Conservation (phyloP, 2,329 filamentous ascomycete genomes). For the Monosporascus ibericus region DNA sequence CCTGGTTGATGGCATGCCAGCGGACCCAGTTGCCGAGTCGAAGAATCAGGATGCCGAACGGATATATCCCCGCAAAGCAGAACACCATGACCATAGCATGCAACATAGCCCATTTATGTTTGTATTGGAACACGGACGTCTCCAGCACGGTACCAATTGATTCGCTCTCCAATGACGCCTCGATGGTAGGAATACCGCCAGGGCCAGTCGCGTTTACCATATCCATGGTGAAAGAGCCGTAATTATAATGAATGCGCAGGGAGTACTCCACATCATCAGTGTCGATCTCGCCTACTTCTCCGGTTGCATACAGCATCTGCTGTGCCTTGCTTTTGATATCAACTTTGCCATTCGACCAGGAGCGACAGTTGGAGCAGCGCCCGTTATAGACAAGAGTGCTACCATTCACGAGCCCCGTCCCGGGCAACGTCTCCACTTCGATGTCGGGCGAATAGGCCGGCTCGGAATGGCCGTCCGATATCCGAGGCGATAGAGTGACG, state of each 20-base stretch:
- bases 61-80: constrained; percentile 49
- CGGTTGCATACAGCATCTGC: constrained; percentile 51
- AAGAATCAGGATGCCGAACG: constrained; percentile 48
- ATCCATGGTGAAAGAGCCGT: constrained; percentile 51
- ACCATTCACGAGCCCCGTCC: constrained; percentile 41
- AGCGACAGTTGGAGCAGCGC: constrained; percentile 47
- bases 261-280: constrained; percentile 37
- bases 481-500: constrained; percentile 51
- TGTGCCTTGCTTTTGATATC: constrained; percentile 42
- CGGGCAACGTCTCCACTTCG: constrained; percentile 36
- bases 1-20: constrained; percentile 51
- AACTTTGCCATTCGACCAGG: constrained; percentile 43
- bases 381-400: constrained; percentile 42
- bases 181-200: constrained; percentile 35
- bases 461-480: constrained; percentile 45
- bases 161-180: constrained; percentile 20
- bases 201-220: constrained; percentile 44
- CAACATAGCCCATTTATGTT: constrained; percentile 34
- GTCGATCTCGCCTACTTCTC: constrained; percentile 37
- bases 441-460: constrained; percentile 41
- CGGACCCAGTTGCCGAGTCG: constrained; percentile 44
- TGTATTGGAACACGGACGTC: constrained; percentile 17
- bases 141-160: constrained; percentile 27
- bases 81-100: constrained; percentile 51
- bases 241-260: constrained; percentile 46